Conservation (phyloP, 139 green algal genomes). For the Chlamydomonas asymmetrica region DNA sequence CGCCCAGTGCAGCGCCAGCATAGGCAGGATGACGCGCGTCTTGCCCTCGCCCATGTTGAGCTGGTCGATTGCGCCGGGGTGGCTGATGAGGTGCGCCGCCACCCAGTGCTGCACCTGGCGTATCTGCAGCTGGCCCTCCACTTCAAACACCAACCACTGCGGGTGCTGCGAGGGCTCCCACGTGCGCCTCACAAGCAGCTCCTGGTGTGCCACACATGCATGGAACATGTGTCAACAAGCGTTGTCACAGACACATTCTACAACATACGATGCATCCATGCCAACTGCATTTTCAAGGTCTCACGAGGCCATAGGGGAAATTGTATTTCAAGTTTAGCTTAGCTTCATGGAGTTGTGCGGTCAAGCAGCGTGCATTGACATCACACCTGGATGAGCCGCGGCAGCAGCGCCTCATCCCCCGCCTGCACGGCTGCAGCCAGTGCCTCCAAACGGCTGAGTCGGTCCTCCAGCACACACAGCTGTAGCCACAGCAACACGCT, state of each 20-base stretch:
- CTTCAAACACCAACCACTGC: conserved; percentile 67
- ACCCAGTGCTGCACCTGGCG: conserved; percentile 51
- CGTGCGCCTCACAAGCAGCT: conserved; percentile 46
- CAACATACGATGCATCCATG: no score
- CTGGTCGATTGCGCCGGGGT: conserved; percentile 44
- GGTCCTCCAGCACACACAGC: conserved; percentile 68
- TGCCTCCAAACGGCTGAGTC: conserved; percentile 34
- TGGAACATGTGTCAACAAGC: no score
- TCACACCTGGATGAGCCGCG: no score
- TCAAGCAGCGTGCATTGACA: no score
- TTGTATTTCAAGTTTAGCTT: no score
- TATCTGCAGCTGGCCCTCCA: conserved; percentile 62
- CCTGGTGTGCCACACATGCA: no score
- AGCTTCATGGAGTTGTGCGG: no score
- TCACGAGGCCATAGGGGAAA: no score
- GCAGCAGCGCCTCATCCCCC: no score
- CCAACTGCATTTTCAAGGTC: no score
- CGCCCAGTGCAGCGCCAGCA: conserved; percentile 55
- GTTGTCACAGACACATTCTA: no score
- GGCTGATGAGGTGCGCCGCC: conserved; percentile 40
- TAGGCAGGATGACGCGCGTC: conserved; percentile 68
- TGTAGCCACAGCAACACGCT: conserved; percentile 48
- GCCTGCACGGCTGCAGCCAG: conserved; percentile 14
- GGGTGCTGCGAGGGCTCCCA: conserved; percentile 40
- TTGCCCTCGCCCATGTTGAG: conserved; percentile 77